Conservation (phyloP, 805 yeast genomes). For the Kluyveromyces siamensis region DNA sequence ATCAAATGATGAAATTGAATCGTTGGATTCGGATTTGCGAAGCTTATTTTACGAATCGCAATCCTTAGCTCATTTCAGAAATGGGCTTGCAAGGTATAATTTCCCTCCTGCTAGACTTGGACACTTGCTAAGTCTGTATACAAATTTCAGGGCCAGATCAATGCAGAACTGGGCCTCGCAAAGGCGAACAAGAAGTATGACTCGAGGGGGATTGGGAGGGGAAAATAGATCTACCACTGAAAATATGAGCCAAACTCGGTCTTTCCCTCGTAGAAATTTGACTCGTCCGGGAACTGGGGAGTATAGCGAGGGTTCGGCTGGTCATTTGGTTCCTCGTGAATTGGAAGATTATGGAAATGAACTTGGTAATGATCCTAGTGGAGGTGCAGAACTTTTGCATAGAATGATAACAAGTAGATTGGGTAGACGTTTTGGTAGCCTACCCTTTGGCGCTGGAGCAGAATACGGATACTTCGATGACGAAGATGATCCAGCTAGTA, state of each 20-base stretch:
- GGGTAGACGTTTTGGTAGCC: neutral
- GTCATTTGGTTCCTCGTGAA: neutral
- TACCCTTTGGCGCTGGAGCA: conserved; percentile 1
- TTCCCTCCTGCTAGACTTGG: conserved; percentile 2
- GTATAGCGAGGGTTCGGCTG: neutral
- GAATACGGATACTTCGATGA: conserved; percentile 5
- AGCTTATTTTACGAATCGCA: conserved; percentile 1
- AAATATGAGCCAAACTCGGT: neutral
- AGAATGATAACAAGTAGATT: neutral
- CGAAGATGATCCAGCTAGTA: conserved; percentile 8
- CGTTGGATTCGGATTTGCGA: neutral
- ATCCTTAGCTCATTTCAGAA: neutral
- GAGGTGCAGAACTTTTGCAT: neutral
- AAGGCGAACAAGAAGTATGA: conserved; percentile 1
- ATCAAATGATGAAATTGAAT: neutral
- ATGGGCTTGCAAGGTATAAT: conserved; percentile 2
- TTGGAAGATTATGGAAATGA: neutral
- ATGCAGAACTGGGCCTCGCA: conserved; percentile 1
- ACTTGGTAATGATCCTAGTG: neutral
- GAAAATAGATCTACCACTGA: neutral
- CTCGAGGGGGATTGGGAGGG: neutral
- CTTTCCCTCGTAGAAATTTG: neutral
- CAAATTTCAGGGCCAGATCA: conserved; percentile 1
- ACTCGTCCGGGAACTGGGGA: neutral
- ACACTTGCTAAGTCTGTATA: neutral